Base-by-base conservation (phyloP, 306 rosid species). In the Oxytropis ochrocephala region DNA sequence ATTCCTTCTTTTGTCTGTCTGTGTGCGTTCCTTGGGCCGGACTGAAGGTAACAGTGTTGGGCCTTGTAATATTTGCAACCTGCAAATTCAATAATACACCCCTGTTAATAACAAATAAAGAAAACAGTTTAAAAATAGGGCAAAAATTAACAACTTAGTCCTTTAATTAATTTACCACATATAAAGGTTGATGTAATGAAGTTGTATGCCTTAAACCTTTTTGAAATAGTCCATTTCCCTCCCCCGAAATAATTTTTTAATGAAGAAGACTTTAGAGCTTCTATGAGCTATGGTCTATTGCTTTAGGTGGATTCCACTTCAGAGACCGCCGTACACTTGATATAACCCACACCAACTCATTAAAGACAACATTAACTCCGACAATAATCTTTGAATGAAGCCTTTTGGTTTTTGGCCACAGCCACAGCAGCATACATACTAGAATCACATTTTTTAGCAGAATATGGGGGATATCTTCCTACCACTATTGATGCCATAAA, bases 391-490 rank as follows among this genome's bases (percentile, higher is more conserved):
- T 80, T 63, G 51, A 59, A 48, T 24, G 59, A 74, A 66, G 57
- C 71, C 61, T 67, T 83, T 80, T 73, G 46, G 62, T 30, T 24
- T 54, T 32, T 14, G 73, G 57, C 6, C 56, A 74, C 76, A 70
- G 80, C 72, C 77, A 69, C 29, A 30, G 33, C 49, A 30, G n/a
- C n/a, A n/a, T n/a, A n/a, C n/a, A n/a, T 50, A 76, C 70, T 42
- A 44, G 4, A 51, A 8, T 41, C 43, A 53, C 48, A 33, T 55
- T 67, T 78, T 13, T 1, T n/a, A 64, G 78, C 81, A 79, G 72
- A 75, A 82, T 86, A 64, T 72, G 27, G 64, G 88, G 91, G 88
- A 84, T 80, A 38, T 58, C 50, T 73, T 4, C 29, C 73, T 14
- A 55, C 73, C 70, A 57, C 77, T 70, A 78, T 69, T 51, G 73